Base-by-base conservation (phyloP, 257 asterid genomes). In the Solanum ahanhuiri region DNA sequence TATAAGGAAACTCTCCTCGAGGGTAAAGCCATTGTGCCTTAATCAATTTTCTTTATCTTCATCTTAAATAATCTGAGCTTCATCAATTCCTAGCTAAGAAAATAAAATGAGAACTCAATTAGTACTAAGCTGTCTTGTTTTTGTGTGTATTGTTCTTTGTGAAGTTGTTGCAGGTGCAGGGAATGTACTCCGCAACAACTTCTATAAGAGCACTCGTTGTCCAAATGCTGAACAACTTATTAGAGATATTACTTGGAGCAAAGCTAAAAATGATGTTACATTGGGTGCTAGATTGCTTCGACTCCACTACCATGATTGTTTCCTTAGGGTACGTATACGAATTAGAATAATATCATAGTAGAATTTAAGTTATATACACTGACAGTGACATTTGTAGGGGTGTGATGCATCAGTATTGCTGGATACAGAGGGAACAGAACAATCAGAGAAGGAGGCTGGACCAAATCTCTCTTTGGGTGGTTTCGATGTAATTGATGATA, bases 261-360 rank as follows among this genome's bases (percentile, higher is more conserved):
- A 57, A 71, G 91, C 86, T 34, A 83, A 86, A 8, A 34, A 4
- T 22, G 81, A 88, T 6, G 28, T 86, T 9, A 64, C 35, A 1
- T 77, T 91, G 85, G 73, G 89, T 30, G 92, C 93, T 31, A 89
- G 76, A 84, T 79, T 89, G 37, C 86, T 87, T 30, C 86, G 93
- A 84, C 66, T 89, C 25, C 90, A 91, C 82, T 91, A 82, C 75
- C 92, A 88, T 67, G 93, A 91, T 45, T 91, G 91, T 85, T 89
- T 87, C 64, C 88, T 91, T 39, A 72, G 85, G 90, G 90, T 85
- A 85, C 3, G 87, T n/a, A 60, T 60, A 57, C 9, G 2, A 3
- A 54, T 22, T 7, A 31, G 35, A 25, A n/a, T 39, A 76, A 39
- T 6, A 5, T 73, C 20, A 20, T 10, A 20, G 31, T 20, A 22